A percentile compares a stretch with the other conserved stretches of the same genome.
Evolutionary conservation across 306 rosid genomes (phyloP).

Genomic region (Trifolium subterraneum): DNA sequence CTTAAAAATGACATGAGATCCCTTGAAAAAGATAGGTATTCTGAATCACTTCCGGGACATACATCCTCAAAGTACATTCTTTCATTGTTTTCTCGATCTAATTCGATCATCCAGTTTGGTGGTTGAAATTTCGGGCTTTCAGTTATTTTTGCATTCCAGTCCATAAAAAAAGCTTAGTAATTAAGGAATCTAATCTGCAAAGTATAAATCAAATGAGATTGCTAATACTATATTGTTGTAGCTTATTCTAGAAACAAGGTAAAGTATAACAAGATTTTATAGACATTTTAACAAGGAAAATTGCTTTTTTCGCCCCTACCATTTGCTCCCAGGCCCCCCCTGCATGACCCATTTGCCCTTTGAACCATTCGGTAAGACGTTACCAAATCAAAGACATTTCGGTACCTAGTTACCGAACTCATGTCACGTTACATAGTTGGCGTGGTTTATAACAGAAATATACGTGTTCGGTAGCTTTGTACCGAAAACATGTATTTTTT

Average conservation of each 20-base stretch:
- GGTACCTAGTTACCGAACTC: too few relatives aligned
- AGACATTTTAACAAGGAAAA: neutral
- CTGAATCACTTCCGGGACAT: constrained; percentile 51
- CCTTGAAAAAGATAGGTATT: constrained; percentile 49
- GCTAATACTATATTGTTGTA: neutral
- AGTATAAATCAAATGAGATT: constrained; percentile 23
- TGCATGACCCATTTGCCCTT: too few relatives aligned
- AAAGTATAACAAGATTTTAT: neutral
- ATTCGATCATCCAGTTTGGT: constrained; percentile 52
- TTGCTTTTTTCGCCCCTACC: too few relatives aligned
- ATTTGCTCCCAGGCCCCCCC: too few relatives aligned
- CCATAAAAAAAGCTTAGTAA: constrained; percentile 58
- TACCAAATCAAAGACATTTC: too few relatives aligned
- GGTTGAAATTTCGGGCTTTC: constrained; percentile 57
- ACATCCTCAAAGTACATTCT: constrained; percentile 70
- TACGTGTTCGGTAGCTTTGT: too few relatives aligned
- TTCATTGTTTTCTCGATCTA: constrained; percentile 59
- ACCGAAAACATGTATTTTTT: too few relatives aligned
- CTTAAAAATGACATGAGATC: constrained; percentile 45
- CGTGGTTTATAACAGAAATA: too few relatives aligned
- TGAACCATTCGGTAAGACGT: too few relatives aligned
- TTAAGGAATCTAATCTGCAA: constrained; percentile 47
- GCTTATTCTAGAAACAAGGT: constrained; percentile 18
- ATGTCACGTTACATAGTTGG: too few relatives aligned
- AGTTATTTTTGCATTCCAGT: constrained; percentile 68